Conservation (phyloP, 2,329 filamentous ascomycete species). For the Septoria linicola region DNA sequence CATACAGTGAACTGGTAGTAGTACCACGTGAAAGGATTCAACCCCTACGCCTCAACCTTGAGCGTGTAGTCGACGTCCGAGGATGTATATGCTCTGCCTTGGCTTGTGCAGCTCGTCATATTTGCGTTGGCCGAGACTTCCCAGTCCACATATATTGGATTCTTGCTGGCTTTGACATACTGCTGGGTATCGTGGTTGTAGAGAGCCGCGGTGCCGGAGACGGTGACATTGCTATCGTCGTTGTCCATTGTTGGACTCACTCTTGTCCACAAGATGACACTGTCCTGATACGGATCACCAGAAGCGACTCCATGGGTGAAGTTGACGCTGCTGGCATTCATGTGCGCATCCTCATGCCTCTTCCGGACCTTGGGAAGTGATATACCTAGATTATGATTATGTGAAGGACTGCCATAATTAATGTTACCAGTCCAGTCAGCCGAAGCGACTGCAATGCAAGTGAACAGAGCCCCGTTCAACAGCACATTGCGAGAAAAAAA, state of each 20-base stretch:
- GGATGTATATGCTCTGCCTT: conserved; percentile 31
- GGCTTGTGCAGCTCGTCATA: conserved; percentile 21
- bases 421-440: conserved; percentile 50
- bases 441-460: conserved; percentile 10
- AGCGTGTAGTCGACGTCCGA: conserved; percentile 34
- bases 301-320: conserved; percentile 58
- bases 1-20: conserved; percentile 34
- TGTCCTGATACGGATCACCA: conserved; percentile 47
- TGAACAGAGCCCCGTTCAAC: conserved; percentile 3
- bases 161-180: conserved; percentile 27
- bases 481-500: background rate
- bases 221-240: conserved; percentile 32
- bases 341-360: conserved; percentile 48
- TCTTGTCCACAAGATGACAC: conserved; percentile 43
- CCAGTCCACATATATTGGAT: conserved; percentile 29
- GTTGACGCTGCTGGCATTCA: conserved; percentile 50
- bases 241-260: conserved; percentile 27
- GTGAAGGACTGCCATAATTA: conserved; percentile 66
- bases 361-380: conserved; percentile 60
- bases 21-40: conserved; percentile 31
- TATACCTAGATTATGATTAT: conserved; percentile 62
- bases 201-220: conserved; percentile 28
- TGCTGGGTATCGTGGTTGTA: conserved; percentile 33
- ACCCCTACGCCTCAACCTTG: conserved; percentile 30
- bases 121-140: conserved; percentile 20